Evolutionary conservation across 2,329 filamentous ascomycete species (phyloP).

Genomic region (Colletotrichum sp.): DNA sequence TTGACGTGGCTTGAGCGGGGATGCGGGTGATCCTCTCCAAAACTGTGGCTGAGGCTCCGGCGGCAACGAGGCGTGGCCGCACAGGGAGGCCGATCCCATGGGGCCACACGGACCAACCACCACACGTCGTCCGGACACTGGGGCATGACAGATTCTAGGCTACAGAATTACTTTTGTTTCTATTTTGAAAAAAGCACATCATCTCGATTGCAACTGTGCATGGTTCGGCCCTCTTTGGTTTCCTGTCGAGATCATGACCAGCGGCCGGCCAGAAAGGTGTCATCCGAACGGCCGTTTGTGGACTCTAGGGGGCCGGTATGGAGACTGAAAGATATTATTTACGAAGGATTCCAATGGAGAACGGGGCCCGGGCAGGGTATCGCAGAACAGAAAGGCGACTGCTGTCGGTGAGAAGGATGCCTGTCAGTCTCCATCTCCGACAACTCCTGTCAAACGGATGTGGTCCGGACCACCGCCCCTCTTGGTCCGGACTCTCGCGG

Average conservation of each 20-base stretch:
- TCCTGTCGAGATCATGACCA: not conserved
- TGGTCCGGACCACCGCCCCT: not conserved
- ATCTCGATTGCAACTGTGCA: not conserved
- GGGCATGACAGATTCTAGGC: constrained; percentile 14
- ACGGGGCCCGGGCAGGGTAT: not conserved
- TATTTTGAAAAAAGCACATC: constrained; percentile 7
- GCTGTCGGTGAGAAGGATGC: not conserved
- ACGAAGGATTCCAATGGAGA: not conserved
- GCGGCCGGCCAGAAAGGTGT: not conserved
- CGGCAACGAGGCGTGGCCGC: not conserved
- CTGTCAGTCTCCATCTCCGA: not conserved
- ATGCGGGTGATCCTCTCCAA: constrained; percentile 1
- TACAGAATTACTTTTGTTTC: constrained; percentile 6
- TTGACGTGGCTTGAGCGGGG: constrained; percentile 11
- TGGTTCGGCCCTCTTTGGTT: not conserved
- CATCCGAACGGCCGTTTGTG: not conserved
- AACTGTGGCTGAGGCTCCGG: constrained; percentile 13
- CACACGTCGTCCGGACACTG: not conserved
- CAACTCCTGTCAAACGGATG: not conserved
- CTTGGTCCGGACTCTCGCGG: not conserved
- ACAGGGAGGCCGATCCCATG: constrained; percentile 15
- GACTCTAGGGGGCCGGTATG: not conserved
- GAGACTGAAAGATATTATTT: not conserved
- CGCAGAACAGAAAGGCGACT: not conserved
- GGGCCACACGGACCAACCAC: constrained; percentile 7